Evolutionary conservation across 1,284 basidiomycete species (phyloP).

Genomic region (Cystobasidiaceae sp.): DNA sequence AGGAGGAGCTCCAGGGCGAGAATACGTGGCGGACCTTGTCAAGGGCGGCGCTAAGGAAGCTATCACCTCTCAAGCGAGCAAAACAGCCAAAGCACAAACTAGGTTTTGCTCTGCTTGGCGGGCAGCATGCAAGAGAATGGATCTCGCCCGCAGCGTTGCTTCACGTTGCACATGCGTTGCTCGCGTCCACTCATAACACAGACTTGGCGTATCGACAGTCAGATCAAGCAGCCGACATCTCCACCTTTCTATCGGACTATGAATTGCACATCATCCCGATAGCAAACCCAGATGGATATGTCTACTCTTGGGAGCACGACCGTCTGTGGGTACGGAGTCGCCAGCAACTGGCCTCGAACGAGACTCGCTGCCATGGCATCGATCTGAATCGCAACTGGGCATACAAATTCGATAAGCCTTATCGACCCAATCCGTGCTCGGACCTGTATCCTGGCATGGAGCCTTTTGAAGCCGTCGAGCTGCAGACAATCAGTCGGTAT

Average conservation of each 20-base stretch:
- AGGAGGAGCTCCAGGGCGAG: not conserved
- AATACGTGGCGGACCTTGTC: slow-evolving; percentile 3
- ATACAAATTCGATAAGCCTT: slow-evolving; percentile 29
- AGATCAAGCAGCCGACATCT: slow-evolving; percentile 35
- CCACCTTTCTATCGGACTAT: slow-evolving; percentile 56
- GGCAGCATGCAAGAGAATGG: slow-evolving; percentile 70
- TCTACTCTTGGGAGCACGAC: slow-evolving; percentile 59
- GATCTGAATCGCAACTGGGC: slow-evolving; percentile 78
- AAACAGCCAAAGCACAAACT: slow-evolving; percentile 23
- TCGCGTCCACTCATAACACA: slow-evolving; percentile 50
- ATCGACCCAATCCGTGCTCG: slow-evolving; percentile 33
- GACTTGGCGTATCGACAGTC: not conserved
- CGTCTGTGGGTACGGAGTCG: slow-evolving; percentile 82
- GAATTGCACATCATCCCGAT: slow-evolving; percentile 71
- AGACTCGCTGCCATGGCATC: slow-evolving; percentile 57
- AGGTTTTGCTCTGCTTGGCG: slow-evolving; percentile 64
- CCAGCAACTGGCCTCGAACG: slow-evolving; percentile 50
- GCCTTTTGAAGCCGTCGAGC: slow-evolving; percentile 70
- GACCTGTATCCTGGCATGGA: slow-evolving; percentile 46
- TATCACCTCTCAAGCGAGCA: not conserved
- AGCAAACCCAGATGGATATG: slow-evolving; percentile 79
- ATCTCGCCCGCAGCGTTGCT: slow-evolving; percentile 55
- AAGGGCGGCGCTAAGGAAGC: not conserved
- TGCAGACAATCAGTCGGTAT: slow-evolving; percentile 66
- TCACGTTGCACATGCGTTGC: slow-evolving; percentile 66